Conservation (phyloP, 1,284 basidiomycete species). For the Ganoderma multipileum region DNA sequence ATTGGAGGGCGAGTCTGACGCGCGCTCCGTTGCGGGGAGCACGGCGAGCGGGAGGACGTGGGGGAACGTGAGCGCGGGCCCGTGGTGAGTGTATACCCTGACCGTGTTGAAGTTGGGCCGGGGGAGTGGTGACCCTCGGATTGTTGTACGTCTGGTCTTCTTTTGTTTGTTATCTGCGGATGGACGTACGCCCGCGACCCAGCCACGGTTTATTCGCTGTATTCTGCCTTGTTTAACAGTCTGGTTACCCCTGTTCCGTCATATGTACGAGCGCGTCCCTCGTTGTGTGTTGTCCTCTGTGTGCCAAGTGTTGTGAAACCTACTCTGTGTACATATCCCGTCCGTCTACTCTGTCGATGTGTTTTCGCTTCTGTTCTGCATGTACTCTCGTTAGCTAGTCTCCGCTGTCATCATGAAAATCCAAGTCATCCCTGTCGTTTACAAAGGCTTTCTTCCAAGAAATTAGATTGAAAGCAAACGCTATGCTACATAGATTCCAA, state of each 20-base stretch:
- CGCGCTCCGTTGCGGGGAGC: conserved; percentile 25
- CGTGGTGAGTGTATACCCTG: conserved; percentile 21
- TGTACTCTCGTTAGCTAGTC: not conserved
- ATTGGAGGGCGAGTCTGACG: conserved; percentile 16
- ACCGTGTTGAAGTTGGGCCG: not conserved
- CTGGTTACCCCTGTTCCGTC: not conserved
- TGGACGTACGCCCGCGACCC: not conserved
- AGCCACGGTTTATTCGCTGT: not conserved
- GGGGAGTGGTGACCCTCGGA: not conserved
- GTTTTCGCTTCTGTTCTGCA: not conserved
- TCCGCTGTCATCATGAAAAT: not conserved
- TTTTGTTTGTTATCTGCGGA: not conserved
- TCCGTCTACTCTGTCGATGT: not conserved
- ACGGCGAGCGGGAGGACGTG: conserved; percentile 24
- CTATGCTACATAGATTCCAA: not conserved
- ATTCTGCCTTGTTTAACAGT: not conserved
- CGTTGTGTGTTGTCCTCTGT: not conserved
- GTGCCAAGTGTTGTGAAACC: not conserved
- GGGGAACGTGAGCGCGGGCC: conserved; percentile 30
- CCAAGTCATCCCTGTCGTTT: not conserved
- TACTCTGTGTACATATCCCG: too few relatives aligned
- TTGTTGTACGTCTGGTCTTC: not conserved
- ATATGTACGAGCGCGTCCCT: not conserved
- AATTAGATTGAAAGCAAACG: not conserved
- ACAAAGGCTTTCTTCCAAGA: not conserved